Conservation (phyloP, 2,329 filamentous ascomycete species). For the Fusarium sp. region DNA sequence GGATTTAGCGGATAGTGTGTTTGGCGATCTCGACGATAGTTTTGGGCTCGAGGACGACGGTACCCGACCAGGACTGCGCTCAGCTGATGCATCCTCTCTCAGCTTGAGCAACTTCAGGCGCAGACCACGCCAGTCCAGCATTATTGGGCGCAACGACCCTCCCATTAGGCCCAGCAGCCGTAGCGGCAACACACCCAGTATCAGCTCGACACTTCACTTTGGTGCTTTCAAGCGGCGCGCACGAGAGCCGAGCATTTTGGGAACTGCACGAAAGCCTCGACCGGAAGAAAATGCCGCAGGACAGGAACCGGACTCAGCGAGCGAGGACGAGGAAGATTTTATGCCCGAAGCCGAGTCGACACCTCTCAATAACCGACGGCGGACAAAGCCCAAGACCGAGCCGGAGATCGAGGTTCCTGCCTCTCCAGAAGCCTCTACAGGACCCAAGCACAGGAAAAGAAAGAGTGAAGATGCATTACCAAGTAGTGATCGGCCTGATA, state of each 20-base stretch:
- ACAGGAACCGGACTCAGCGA: conserved; percentile 48
- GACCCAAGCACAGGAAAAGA: conserved; percentile 60
- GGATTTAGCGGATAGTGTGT: conserved; percentile 59
- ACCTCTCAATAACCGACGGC: conserved; percentile 61
- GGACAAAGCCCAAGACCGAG: conserved; percentile 46
- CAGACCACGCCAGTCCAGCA: conserved; percentile 59
- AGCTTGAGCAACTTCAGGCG: conserved; percentile 59
- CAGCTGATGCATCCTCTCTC: conserved; percentile 57
- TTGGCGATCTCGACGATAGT: conserved; percentile 56
- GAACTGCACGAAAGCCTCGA: conserved; percentile 57
- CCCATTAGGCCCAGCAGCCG: conserved; percentile 64
- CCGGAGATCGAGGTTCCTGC: conserved; percentile 30
- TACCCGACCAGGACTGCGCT: conserved; percentile 47
- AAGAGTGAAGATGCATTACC: conserved; percentile 62
- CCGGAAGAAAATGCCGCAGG: conserved; percentile 46
- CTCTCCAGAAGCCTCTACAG: conserved; percentile 40
- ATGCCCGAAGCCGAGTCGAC: conserved; percentile 75
- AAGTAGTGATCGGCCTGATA: conserved; percentile 50
- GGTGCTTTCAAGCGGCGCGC: conserved; percentile 66
- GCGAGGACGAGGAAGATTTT: conserved; percentile 62
- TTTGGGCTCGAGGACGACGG: conserved; percentile 54
- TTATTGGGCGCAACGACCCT: conserved; percentile 60
- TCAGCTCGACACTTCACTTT: conserved; percentile 64
- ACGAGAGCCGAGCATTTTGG: conserved; percentile 70
- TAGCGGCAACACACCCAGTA: conserved; percentile 56